phyloP scores from a whole-genome alignment of 2,329 filamentous ascomycete species.

The Ophiosphaerella korrae region DNA sequence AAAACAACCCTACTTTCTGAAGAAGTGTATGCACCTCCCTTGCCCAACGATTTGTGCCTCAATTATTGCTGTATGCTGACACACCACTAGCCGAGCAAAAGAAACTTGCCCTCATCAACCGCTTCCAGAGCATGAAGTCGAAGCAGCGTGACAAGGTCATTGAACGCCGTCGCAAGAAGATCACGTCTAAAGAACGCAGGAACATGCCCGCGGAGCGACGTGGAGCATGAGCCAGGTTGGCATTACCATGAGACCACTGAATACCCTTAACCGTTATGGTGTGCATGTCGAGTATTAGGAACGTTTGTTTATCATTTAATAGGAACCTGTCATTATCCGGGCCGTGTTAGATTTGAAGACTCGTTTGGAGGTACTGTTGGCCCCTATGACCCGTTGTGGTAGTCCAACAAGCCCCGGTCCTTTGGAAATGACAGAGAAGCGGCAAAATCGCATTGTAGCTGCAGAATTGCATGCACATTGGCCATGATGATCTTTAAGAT shows the following conservation, averaged over 20 bases:
- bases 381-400: background rate
- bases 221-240: conserved; percentile 12
- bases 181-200: conserved; percentile 80
- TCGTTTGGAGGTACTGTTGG: background rate
- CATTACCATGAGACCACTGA: background rate
- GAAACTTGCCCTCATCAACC: conserved; percentile 78
- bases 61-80: conserved; percentile 18
- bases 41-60: background rate
- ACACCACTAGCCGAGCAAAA: conserved; percentile 72
- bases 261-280: too few relatives aligned
- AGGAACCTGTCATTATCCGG: too few relatives aligned
- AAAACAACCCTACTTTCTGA: conserved; percentile 91
- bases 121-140: conserved; percentile 82
- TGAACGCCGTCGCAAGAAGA: conserved; percentile 88
- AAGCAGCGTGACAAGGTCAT: conserved; percentile 83
- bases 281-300: too few relatives aligned
- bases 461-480: conserved; percentile 32
- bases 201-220: conserved; percentile 54
- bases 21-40: conserved; percentile 62
- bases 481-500: conserved; percentile 31
- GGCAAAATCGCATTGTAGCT: conserved; percentile 19
- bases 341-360: too few relatives aligned
- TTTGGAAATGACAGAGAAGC: conserved; percentile 5
- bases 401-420: background rate
- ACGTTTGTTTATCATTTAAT: too few relatives aligned